Percentiles rank a stretch among this genome's conserved stretches.
These are phyloP conservation scores for Cyberlindnera veronae DNA, from an alignment of 805 yeast species.

Conservation along the genomic window DNA sequence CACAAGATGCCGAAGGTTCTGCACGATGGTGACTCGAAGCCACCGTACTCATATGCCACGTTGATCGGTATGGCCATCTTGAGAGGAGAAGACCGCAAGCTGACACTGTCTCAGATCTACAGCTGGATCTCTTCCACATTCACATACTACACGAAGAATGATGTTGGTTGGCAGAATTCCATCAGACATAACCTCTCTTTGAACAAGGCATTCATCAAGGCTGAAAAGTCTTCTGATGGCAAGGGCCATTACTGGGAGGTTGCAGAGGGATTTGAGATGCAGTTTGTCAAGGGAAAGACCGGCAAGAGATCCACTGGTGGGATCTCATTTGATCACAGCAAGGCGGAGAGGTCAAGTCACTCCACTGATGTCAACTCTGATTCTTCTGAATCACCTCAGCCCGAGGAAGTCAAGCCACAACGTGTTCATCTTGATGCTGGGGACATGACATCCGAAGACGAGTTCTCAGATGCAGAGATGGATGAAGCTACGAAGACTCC, in stretches of 20 bases:
- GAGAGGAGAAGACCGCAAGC: conserved; percentile 66
- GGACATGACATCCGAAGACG: conserved; percentile 17
- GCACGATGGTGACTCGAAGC: conserved; percentile 45
- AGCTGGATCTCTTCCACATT: conserved; percentile 89
- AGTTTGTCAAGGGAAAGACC: conserved; percentile 64
- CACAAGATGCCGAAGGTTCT: conserved; percentile 23
- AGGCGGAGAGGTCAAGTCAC: background rate
- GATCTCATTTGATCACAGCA: conserved; percentile 8
- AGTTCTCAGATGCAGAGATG: conserved; percentile 12
- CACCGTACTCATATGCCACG: conserved; percentile 93
- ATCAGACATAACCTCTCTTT: conserved; percentile 90
- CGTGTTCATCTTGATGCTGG: conserved; percentile 9
- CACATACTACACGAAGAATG: conserved; percentile 75
- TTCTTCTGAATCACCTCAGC: background rate
- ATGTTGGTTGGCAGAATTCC: conserved; percentile 97
- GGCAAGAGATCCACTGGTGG: conserved; percentile 32
- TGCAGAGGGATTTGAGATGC: conserved; percentile 75
- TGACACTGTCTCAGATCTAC: conserved; percentile 82
- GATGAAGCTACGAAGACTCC: conserved; percentile 24
- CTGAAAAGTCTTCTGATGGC: conserved; percentile 86
- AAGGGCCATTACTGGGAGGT: conserved; percentile 91
- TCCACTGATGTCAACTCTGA: background rate
- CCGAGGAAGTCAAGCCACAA: conserved; percentile 6
- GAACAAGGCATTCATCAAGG: conserved; percentile 88
- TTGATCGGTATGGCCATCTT: conserved; percentile 90